Conservation (phyloP, 2,329 filamentous ascomycete species). For the Pseudonectria buxi region DNA sequence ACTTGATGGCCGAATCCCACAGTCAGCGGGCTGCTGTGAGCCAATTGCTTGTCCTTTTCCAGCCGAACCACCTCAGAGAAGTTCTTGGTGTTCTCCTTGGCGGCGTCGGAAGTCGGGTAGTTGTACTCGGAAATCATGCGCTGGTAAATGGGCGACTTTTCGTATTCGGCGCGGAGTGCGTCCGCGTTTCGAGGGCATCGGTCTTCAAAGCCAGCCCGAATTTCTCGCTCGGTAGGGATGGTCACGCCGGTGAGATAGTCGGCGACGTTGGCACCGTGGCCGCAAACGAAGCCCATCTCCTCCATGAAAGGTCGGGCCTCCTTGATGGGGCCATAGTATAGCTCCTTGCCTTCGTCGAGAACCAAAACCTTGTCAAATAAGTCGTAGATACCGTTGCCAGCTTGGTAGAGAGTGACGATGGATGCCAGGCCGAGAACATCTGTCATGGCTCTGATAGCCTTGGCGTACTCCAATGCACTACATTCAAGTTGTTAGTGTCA, state of each 20-base stretch:
- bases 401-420: slow-evolving; percentile 62
- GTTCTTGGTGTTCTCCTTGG: slow-evolving; percentile 41
- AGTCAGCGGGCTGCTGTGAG: slow-evolving; percentile 49
- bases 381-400: slow-evolving; percentile 62
- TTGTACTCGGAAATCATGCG: slow-evolving; percentile 49
- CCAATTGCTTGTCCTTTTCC: slow-evolving; percentile 50
- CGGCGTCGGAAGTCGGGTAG: slow-evolving; percentile 45
- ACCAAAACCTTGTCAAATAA: slow-evolving; percentile 66
- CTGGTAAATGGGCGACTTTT: slow-evolving; percentile 42
- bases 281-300: slow-evolving; percentile 54
- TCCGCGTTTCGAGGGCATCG: slow-evolving; percentile 39
- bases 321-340: slow-evolving; percentile 56
- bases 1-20: slow-evolving; percentile 50
- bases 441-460: slow-evolving; percentile 56
- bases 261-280: slow-evolving; percentile 54
- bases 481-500: background rate
- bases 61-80: slow-evolving; percentile 47
- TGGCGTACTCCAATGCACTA: slow-evolving; percentile 52
- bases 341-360: slow-evolving; percentile 57
- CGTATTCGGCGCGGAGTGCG: slow-evolving; percentile 42
- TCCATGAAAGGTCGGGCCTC: slow-evolving; percentile 61
- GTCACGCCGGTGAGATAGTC: slow-evolving; percentile 62
- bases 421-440: slow-evolving; percentile 53
- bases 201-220: slow-evolving; percentile 36
- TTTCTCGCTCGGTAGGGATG: slow-evolving; percentile 60